Conservation (phyloP, 2,329 filamentous ascomycete species). For the Phaeosphaeria sp. region DNA sequence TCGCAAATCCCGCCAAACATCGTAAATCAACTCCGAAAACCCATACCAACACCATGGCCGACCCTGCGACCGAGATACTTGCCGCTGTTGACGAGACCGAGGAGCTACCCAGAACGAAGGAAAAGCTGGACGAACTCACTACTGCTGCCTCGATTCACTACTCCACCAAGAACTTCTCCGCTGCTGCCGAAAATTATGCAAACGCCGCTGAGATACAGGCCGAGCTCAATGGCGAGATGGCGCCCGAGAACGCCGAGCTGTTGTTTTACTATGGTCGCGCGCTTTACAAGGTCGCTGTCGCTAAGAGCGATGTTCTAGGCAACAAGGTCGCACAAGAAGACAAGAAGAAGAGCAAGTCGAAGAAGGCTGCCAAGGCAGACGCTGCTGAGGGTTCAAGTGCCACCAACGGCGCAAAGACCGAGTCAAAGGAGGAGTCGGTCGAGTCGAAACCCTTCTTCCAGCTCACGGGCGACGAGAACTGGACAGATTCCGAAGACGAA, state of each 20-base stretch:
- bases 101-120: conserved; percentile 54
- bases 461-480: conserved; percentile 93
- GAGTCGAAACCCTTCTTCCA: conserved; percentile 83
- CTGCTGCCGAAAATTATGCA: conserved; percentile 86
- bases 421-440: conserved; percentile 54
- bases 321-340: conserved; percentile 71
- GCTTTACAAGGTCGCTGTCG: conserved; percentile 90
- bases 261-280: conserved; percentile 94
- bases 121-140: conserved; percentile 77
- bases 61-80: conserved; percentile 25
- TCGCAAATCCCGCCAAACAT: not conserved
- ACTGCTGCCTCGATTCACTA: conserved; percentile 85
- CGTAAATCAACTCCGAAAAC: not conserved
- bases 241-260: conserved; percentile 87
- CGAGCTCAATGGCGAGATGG: conserved; percentile 89
- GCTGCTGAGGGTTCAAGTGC: conserved; percentile 41
- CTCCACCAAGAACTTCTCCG: conserved; percentile 84
- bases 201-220: conserved; percentile 89
- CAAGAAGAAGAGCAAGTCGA: conserved; percentile 59
- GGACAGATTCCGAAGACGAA: conserved; percentile 76
- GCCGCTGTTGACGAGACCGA: conserved; percentile 25
- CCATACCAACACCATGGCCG: conserved; percentile 28
- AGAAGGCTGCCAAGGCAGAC: conserved; percentile 53
- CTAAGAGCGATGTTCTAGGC: conserved; percentile 92
- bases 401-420: conserved; percentile 41